Conservation (phyloP, 305 asterid genomes). For the Fraxinus floribunda region DNA sequence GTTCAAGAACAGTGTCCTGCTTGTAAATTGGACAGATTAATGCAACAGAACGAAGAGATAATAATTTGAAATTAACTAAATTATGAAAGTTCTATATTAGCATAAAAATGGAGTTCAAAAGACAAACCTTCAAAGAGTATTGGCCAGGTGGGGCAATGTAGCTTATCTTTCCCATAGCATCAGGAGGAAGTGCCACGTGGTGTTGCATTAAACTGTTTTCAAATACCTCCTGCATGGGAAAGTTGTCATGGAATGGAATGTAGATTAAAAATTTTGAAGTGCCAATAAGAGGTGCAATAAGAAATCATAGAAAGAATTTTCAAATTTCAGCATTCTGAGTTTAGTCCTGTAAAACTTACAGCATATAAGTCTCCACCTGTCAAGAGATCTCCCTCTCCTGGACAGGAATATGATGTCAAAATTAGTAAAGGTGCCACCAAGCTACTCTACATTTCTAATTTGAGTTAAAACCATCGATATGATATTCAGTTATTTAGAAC, state of each 20-base stretch:
- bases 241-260: conserved; percentile 15
- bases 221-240: conserved; percentile 60
- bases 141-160: conserved; percentile 93
- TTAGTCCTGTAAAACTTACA: conserved; percentile 47
- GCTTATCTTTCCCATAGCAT: conserved; percentile 94
- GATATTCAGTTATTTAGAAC: conserved; percentile 8
- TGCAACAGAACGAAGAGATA: conserved; percentile 9
- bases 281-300: conserved; percentile 7
- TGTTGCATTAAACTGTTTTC: conserved; percentile 94
- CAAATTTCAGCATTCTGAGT: conserved; percentile 14
- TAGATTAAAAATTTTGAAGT: neutral
- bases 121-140: conserved; percentile 76
- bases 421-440: conserved; percentile 18
- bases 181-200: conserved; percentile 92
- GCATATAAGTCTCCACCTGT: conserved; percentile 86
- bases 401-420: conserved; percentile 26
- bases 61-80: neutral
- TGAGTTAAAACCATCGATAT: neutral
- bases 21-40: conserved; percentile 26
- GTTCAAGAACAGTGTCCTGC: conserved; percentile 98
- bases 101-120: conserved; percentile 16
- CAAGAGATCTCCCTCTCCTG: conserved; percentile 52
- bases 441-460: conserved; percentile 13
- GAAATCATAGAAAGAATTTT: neutral
- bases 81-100: conserved; percentile 11